A percentile compares a stretch with the other conserved stretches of the same genome.
Conservation (phyloP, 805 yeast species). For the Candida alai region DNA sequence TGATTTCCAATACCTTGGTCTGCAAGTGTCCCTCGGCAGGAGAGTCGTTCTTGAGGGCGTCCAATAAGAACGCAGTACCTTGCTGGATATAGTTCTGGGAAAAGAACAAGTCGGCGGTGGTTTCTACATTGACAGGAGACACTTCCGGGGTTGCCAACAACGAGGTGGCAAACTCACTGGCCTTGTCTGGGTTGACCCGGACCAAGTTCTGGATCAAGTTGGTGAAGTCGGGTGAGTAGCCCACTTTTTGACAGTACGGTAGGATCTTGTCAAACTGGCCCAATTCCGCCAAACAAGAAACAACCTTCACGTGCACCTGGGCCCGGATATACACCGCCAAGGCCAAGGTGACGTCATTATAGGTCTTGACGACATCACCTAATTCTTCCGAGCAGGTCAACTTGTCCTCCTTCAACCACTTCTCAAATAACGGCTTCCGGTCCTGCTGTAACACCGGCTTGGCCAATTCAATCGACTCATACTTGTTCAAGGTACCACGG, state of each 20-base stretch:
- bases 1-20: constrained; percentile 89
- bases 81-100: constrained; percentile 93
- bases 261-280: constrained; percentile 95
- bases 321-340: constrained; percentile 87
- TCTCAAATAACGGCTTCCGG: constrained; percentile 88
- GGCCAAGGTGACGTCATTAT: constrained; percentile 74
- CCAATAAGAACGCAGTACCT: constrained; percentile 95
- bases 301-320: constrained; percentile 81
- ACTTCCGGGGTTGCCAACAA: constrained; percentile 61
- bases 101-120: constrained; percentile 88
- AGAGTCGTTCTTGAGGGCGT: constrained; percentile 88
- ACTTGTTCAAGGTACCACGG: constrained; percentile 86
- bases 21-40: constrained; percentile 96
- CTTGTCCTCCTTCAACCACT: constrained; percentile 95
- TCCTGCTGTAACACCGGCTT: constrained; percentile 94
- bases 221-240: constrained; percentile 85
- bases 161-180: constrained; percentile 93
- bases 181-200: constrained; percentile 94
- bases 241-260: constrained; percentile 88
- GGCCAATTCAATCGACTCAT: constrained; percentile 92
- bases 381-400: constrained; percentile 93
- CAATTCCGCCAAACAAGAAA: constrained; percentile 85
- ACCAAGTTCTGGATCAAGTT: constrained; percentile 86
- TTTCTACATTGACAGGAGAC: constrained; percentile 71
- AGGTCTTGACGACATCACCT: constrained; percentile 92